A percentile compares a stretch with the other conserved stretches of the same genome.
These are phyloP conservation scores for Berkeleyomyces basicola DNA, from an alignment of 2,329 filamentous ascomycete species.

Conservation along the genomic window DNA sequence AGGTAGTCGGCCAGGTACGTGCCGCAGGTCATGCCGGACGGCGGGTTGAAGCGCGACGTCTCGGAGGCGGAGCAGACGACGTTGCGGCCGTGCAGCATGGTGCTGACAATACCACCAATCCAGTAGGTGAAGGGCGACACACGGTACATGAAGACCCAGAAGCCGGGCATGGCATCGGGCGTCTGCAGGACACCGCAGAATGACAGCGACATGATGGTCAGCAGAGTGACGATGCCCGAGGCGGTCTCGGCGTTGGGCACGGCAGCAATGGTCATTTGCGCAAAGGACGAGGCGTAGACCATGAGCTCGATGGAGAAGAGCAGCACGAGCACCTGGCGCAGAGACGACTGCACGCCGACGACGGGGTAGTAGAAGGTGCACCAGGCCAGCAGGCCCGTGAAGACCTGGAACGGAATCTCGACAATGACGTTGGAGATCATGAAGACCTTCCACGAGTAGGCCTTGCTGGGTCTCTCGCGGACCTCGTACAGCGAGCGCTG, in stretches of 20 bases:
- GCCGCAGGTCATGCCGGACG: constrained; percentile 42
- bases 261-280: constrained; percentile 56
- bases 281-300: constrained; percentile 55
- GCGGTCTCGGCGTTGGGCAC: constrained; percentile 54
- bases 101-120: constrained; percentile 50
- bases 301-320: constrained; percentile 50
- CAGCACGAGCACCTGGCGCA: constrained; percentile 48
- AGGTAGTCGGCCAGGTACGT: constrained; percentile 46
- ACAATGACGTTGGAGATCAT: constrained; percentile 54
- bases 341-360: constrained; percentile 29
- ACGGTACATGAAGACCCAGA: constrained; percentile 68
- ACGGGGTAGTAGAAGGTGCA: constrained; percentile 53
- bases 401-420: constrained; percentile 53
- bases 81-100: constrained; percentile 39
- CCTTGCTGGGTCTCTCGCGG: constrained; percentile 55
- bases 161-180: constrained; percentile 42
- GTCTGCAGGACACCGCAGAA: constrained; percentile 50
- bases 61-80: constrained; percentile 40
- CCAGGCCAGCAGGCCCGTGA: constrained; percentile 47
- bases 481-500: constrained; percentile 63
- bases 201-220: constrained; percentile 40
- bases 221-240: constrained; percentile 41
- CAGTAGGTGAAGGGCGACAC: constrained; percentile 51
- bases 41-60: constrained; percentile 46
- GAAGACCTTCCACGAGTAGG: constrained; percentile 62